Evolutionary conservation across 2,329 filamentous ascomycete species (phyloP).

Genomic region (Diaporthe batatas): DNA sequence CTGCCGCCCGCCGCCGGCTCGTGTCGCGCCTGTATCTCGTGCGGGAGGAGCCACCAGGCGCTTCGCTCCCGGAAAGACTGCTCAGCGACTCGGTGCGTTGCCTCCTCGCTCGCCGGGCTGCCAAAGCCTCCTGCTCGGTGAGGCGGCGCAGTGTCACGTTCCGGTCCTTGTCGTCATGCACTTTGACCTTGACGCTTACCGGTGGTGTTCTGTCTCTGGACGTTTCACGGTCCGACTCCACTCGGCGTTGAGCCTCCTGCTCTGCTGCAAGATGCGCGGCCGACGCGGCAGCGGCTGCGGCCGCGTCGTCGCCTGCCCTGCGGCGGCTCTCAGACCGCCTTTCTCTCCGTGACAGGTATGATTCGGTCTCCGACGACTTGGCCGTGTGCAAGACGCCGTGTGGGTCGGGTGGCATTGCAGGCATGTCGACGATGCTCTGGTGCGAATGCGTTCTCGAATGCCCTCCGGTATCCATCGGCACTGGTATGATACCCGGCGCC

Average conservation of each 20-base stretch:
- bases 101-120: conserved; percentile 55
- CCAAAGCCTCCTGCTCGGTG: conserved; percentile 70
- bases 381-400: conserved; percentile 58
- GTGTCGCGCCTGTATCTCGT: conserved; percentile 69
- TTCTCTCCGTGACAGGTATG: conserved; percentile 57
- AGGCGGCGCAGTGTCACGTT: conserved; percentile 73
- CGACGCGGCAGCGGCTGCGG: conserved; percentile 61
- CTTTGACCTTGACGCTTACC: conserved; percentile 70
- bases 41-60: conserved; percentile 47
- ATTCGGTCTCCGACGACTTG: conserved; percentile 57
- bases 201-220: conserved; percentile 57
- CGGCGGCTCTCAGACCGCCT: conserved; percentile 62
- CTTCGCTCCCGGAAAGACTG: conserved; percentile 69
- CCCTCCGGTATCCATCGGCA: conserved; percentile 38
- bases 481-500: conserved; percentile 25
- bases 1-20: conserved; percentile 58
- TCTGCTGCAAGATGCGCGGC: conserved; percentile 63
- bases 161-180: conserved; percentile 71
- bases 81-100: conserved; percentile 65
- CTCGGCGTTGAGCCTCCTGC: conserved; percentile 56
- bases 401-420: conserved; percentile 66
- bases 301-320: conserved; percentile 59
- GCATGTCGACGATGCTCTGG: conserved; percentile 61
- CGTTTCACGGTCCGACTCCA: conserved; percentile 51
- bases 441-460: conserved; percentile 57